Conservation (phyloP, 2,329 filamentous ascomycete genomes). For the Fusarium agapanthi region DNA sequence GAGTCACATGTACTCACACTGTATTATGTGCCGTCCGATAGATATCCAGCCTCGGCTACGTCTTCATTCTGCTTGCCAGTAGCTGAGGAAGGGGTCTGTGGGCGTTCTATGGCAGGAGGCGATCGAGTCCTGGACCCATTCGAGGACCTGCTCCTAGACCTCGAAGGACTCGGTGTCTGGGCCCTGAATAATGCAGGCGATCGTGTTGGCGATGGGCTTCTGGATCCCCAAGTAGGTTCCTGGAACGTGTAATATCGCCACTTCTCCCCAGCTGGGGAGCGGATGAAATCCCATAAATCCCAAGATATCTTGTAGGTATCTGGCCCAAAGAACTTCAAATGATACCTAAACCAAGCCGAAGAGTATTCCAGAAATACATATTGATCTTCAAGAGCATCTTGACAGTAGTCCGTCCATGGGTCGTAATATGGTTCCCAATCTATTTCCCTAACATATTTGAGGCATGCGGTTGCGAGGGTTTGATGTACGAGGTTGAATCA, state of each 20-base stretch:
- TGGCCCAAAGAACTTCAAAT: slow-evolving; percentile 19
- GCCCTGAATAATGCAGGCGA: not conserved
- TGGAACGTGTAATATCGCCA: slow-evolving; percentile 8
- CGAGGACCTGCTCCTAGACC: not conserved
- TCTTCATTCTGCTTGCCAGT: not conserved
- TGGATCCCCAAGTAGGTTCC: not conserved
- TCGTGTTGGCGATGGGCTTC: not conserved
- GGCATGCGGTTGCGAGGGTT: slow-evolving; percentile 15
- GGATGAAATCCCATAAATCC: slow-evolving; percentile 30
- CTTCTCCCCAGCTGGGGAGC: slow-evolving; percentile 22
- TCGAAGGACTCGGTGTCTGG: not conserved
- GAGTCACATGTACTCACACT: not conserved
- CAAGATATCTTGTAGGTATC: slow-evolving; percentile 1
- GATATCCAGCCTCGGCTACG: not conserved
- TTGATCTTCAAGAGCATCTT: not conserved
- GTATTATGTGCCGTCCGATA: not conserved
- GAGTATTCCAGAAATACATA: slow-evolving; percentile 22
- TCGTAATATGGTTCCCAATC: slow-evolving; percentile 16
- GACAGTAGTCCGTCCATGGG: not conserved
- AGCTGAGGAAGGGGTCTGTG: too few species aligned
- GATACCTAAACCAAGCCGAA: slow-evolving; percentile 15
- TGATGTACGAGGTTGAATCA: slow-evolving; percentile 19
- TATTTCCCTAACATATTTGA: slow-evolving; percentile 13
- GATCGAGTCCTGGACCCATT: not conserved
- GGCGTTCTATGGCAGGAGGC: not conserved